Evolutionary conservation across 768 basidiomycete genomes (phyloP), one percentile per base, ranked within the genome.

Genomic region (Mycena galopus): DNA sequence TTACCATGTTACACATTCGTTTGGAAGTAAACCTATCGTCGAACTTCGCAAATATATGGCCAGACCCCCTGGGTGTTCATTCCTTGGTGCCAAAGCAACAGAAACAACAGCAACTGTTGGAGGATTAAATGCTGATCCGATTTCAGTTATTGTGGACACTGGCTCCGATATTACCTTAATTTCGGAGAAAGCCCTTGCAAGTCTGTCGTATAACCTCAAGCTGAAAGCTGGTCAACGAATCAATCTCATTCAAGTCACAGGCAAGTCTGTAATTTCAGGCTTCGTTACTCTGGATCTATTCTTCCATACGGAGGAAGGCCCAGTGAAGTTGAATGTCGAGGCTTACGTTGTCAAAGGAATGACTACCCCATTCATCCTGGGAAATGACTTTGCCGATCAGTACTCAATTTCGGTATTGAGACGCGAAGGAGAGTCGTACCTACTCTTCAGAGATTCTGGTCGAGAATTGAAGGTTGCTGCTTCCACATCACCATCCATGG

Each of bases 111-210:
- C 64, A 4, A 65, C 64, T 0, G 37, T 65, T 3, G 23, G 23
- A 17, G 64, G 64, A 1, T 7, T 65, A 2, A 27, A 65, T 8
- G 19, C 19, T 19, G 64, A 65, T 19, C 51, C 63, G 0, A 29
- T 65, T 1, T 27, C 8, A 25, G 53, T 65, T 2, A 65, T 65
- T 2, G 37, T 39, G 2, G 64, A 65, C 21, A 11, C 64, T 2
- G 64, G 64, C 4, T 79, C 83, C 0, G 81, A 84, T 62, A 84
- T 83, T 25, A 83, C 84, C 3, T 67, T 82, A 5, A 83, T 65
- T 12, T 65, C 64, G 1, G 25, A 12, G 10, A 56, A 55, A 12
- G 27, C 53, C 1, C 17, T 65, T 2, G 37, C 29, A 4, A 29
- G 12, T 19, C 53, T 65, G 4, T 37, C 50, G 0, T 5, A 39